Evolutionary conservation across 805 yeast genomes (phyloP).

Genomic region (Candida boleticola): DNA sequence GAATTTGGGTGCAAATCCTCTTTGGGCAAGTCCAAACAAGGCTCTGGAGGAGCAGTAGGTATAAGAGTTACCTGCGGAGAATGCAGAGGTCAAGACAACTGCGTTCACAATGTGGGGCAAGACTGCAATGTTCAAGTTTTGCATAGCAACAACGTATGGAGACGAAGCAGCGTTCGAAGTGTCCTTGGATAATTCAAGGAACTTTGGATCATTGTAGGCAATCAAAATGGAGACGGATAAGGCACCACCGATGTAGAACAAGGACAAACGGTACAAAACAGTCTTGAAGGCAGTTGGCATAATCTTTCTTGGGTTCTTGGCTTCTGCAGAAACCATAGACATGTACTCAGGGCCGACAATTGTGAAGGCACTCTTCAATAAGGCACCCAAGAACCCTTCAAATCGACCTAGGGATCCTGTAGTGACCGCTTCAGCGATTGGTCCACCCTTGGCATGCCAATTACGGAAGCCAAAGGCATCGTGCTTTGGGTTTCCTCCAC

Average conservation of each 20-base stretch:
- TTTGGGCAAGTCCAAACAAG: constrained; percentile 35
- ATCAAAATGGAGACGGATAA: constrained; percentile 39
- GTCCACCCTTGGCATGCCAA: constrained; percentile 37
- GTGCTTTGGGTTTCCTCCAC: constrained; percentile 35
- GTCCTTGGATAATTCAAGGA: constrained; percentile 17
- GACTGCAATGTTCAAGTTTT: constrained; percentile 29
- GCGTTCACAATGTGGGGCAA: constrained; percentile 38
- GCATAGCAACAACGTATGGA: constrained; percentile 29
- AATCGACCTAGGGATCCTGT: constrained; percentile 39
- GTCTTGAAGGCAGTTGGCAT: constrained; percentile 41
- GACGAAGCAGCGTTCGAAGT: constrained; percentile 28
- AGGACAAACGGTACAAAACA: constrained; percentile 41
- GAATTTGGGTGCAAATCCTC: constrained; percentile 36
- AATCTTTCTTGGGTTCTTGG: constrained; percentile 38
- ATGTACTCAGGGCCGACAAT: constrained; percentile 46
- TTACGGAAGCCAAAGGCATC: constrained; percentile 35
- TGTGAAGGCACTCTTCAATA: constrained; percentile 36
- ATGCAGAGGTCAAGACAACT: constrained; percentile 38
- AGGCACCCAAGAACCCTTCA: constrained; percentile 42
- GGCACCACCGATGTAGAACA: constrained; percentile 46
- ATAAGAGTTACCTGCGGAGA: constrained; percentile 34
- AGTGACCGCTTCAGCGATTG: constrained; percentile 34
- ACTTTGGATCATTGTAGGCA: constrained; percentile 32
- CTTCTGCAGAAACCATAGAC: constrained; percentile 45
- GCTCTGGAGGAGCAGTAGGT: constrained; percentile 29